phyloP scores from a whole-genome alignment of 495 filamentous ascomycete genomes.

The Thozetella sp. region DNA sequence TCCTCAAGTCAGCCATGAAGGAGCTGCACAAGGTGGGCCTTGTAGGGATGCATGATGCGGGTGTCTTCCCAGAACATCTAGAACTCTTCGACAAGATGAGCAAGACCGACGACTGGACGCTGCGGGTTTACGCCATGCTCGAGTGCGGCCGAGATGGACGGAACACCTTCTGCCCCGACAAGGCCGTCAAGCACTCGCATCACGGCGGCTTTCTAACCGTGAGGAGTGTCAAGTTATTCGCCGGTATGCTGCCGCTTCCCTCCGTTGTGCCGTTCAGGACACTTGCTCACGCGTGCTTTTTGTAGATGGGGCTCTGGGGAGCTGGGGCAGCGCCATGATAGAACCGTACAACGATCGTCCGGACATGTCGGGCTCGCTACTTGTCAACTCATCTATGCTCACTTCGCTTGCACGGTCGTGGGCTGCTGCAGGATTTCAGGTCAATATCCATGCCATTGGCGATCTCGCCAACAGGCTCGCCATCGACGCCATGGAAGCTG shows the following conservation, averaged over 20 bases:
- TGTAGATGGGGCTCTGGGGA: constrained; percentile 64
- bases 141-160: constrained; percentile 53
- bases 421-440: constrained; percentile 52
- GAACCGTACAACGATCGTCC: constrained; percentile 63
- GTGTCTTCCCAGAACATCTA: constrained; percentile 51
- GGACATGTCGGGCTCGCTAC: constrained; percentile 54
- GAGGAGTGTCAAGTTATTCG: constrained; percentile 61
- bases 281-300: constrained; percentile 6
- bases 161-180: constrained; percentile 59
- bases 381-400: constrained; percentile 57
- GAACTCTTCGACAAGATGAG: constrained; percentile 49
- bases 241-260: constrained; percentile 33
- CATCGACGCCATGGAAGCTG: constrained; percentile 52
- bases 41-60: constrained; percentile 65
- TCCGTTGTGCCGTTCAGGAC: background rate
- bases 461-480: constrained; percentile 63
- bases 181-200: constrained; percentile 35
- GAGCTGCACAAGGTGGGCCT: constrained; percentile 61
- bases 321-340: constrained; percentile 64
- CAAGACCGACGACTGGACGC: constrained; percentile 46
- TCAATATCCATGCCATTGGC: constrained; percentile 68
- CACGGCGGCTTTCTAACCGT: constrained; percentile 46
- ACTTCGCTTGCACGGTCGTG: constrained; percentile 47
- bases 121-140: constrained; percentile 64
- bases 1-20: constrained; percentile 54